Percentiles rank a stretch among this genome's conserved stretches.
Evolutionary conservation across 2,329 filamentous ascomycete genomes (phyloP).

Genomic region (Volutella citrinella): DNA sequence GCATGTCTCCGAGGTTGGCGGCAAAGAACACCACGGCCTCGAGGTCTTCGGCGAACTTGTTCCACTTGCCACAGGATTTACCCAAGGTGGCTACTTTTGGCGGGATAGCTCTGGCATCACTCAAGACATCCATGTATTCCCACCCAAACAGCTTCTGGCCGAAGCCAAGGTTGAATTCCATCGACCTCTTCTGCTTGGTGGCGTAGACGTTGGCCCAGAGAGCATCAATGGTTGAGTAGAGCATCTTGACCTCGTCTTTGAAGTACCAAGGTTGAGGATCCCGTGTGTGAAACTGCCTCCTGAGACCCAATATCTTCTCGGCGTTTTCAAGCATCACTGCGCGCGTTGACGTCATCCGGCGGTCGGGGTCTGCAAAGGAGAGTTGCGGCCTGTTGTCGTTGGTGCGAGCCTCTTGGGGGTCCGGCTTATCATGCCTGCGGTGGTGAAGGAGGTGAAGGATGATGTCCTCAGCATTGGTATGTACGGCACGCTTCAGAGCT

Average conservation of each 20-base stretch:
- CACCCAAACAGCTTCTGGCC: slow-evolving; percentile 1
- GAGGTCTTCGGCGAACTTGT: slow-evolving; percentile 4
- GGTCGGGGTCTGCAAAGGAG: neutral
- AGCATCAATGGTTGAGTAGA: slow-evolving; percentile 5
- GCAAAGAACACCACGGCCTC: slow-evolving; percentile 4
- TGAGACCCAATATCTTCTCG: neutral
- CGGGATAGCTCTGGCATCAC: neutral
- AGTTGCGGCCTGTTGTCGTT: neutral
- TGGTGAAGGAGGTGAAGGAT: slow-evolving; percentile 5
- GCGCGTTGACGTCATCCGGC: neutral
- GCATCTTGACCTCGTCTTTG: slow-evolving; percentile 2
- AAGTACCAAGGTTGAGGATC: neutral
- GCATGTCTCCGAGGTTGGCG: slow-evolving; percentile 4
- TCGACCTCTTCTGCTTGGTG: neutral
- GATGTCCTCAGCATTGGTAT: slow-evolving; percentile 5
- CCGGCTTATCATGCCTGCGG: neutral
- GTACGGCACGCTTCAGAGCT: neutral
- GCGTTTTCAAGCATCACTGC: slow-evolving; percentile 1
- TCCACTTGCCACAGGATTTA: slow-evolving; percentile 1
- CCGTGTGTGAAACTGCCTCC: neutral
- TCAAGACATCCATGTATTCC: slow-evolving; percentile 7
- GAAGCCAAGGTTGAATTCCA: neutral
- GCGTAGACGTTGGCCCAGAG: slow-evolving; percentile 1
- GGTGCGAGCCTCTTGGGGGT: no score
- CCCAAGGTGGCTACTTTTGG: slow-evolving; percentile 2